phyloP scores from a whole-genome alignment of 139 green algal species.

The Chlorella sp. region DNA sequence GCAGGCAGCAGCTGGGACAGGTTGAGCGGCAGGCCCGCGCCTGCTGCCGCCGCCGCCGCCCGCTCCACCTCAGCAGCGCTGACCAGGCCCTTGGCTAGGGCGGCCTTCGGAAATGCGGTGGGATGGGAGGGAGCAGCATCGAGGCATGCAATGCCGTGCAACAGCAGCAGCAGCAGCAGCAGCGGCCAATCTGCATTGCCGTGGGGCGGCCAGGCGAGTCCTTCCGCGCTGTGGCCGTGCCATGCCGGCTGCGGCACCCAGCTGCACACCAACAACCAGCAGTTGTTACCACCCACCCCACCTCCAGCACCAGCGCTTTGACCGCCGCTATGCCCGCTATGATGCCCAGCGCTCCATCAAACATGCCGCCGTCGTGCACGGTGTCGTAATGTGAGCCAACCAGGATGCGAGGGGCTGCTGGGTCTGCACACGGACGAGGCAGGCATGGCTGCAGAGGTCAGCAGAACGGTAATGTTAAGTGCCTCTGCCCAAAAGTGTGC shows the following conservation, averaged over 20 bases:
- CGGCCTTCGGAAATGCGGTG: too few species aligned
- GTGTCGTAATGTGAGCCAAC: conserved; percentile 94
- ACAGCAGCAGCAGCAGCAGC: not conserved
- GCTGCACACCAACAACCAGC: not conserved
- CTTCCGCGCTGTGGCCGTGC: too few species aligned
- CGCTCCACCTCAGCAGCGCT: not conserved
- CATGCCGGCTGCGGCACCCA: too few species aligned
- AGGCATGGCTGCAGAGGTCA: not conserved
- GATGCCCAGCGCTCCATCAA: conserved; percentile 89
- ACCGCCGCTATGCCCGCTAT: conserved; percentile 81
- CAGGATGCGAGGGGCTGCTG: conserved; percentile 56
- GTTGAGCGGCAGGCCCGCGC: not conserved
- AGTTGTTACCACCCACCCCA: not conserved
- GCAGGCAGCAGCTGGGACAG: conserved; percentile 37
- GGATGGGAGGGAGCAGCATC: too few species aligned
- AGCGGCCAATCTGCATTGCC: too few species aligned
- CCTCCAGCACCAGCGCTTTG: conserved; percentile 69
- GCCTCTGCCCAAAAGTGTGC: not conserved
- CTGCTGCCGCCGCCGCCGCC: not conserved
- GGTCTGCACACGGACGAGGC: conserved; percentile 7
- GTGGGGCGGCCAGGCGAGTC: too few species aligned
- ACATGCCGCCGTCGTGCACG: conserved; percentile 90
- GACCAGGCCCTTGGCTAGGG: not conserved
- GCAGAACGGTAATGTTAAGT: not conserved
- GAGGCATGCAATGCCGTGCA: not conserved